Base-by-base conservation (phyloP, 2,329 filamentous ascomycete genomes). In the Curvularia lunata region DNA sequence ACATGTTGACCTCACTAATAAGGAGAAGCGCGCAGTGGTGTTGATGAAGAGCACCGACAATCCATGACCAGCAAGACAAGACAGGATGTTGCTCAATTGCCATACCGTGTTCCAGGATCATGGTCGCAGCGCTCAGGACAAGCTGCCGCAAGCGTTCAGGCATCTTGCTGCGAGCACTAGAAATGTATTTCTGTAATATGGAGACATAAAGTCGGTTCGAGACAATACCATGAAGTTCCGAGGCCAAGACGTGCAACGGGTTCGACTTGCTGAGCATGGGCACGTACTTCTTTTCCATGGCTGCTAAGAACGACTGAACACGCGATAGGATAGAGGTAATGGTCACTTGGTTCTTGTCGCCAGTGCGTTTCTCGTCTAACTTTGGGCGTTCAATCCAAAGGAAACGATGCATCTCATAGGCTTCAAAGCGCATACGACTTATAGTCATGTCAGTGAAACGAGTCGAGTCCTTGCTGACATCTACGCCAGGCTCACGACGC, bases 11-110 rank as follows among this genome's bases (percentile, higher is more conserved):
- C 70, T 92, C 89, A 21, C 86, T 84, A 6, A 91, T 81, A 21
- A 93, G 79, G 1, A 92, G 80, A 30, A 92, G 80, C 0, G 89
- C 88, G 4, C 84, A 83, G 68, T 92, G 90, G 72, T 88, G 91
- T 70, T 91, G 89, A 60, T 90, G 87, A 62, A 89, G 85, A 5
- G 90, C 88, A 4, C 89, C 88, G 12, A 72, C 56, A 58, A 91
- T 92, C 90, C 90, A 92, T 1, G 80, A 76, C 88, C 89, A 92
- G 1, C 77, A 77, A 1, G 77, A 74, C 37, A 91, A 65, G 1
- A 80, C 78, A 1, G 82, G 82, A 0, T 79, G 72, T 1, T 80
- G 83, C 55, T 87, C 85, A 10, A 88, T 75, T 8, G 77, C 77
- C 47, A 87, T 83, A 2, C 81, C 82, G 58, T 80, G 79, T 64